These are phyloP conservation scores for Linum usitatissimum DNA, from an alignment of 345 rosid genomes.

Conservation along the genomic window DNA sequence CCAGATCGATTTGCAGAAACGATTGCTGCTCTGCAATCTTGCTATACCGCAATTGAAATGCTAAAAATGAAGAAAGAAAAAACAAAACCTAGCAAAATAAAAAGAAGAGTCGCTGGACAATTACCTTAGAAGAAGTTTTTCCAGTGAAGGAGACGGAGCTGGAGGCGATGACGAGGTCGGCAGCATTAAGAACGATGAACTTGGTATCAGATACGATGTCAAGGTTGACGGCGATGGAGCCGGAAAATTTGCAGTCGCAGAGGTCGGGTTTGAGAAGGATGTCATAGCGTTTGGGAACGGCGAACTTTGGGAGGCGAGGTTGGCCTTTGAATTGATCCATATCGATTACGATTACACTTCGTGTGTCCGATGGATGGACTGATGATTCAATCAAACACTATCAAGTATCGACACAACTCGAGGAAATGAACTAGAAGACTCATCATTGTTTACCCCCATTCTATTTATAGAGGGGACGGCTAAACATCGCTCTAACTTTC, in stretches of 20 bases:
- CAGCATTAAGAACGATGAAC: constrained; percentile 87
- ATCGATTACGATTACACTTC: neutral
- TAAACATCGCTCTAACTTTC: too few relatives aligned
- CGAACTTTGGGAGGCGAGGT: constrained; percentile 86
- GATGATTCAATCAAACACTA: too few relatives aligned
- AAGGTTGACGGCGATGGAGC: constrained; percentile 46
- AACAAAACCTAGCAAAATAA: neutral
- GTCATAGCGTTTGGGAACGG: constrained; percentile 73
- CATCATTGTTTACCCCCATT: too few relatives aligned
- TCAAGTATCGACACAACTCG: too few relatives aligned
- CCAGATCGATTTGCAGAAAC: neutral
- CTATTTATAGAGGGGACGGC: too few relatives aligned
- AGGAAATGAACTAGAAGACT: too few relatives aligned
- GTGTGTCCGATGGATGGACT: neutral
- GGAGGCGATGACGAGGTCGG: constrained; percentile 52
- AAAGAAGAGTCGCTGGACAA: neutral
- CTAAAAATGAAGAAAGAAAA: too few relatives aligned
- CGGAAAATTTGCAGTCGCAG: constrained; percentile 56
- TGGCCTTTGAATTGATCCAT: constrained; percentile 86
- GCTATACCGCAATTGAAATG: neutral
- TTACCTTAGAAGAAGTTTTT: constrained; percentile 43
- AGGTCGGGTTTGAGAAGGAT: constrained; percentile 72
- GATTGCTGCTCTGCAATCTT: neutral
- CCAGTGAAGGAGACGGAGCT: constrained; percentile 42
- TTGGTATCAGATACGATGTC: constrained; percentile 46